phyloP scores from a whole-genome alignment of 345 rosid species.

The Cochlearia excelsa region DNA sequence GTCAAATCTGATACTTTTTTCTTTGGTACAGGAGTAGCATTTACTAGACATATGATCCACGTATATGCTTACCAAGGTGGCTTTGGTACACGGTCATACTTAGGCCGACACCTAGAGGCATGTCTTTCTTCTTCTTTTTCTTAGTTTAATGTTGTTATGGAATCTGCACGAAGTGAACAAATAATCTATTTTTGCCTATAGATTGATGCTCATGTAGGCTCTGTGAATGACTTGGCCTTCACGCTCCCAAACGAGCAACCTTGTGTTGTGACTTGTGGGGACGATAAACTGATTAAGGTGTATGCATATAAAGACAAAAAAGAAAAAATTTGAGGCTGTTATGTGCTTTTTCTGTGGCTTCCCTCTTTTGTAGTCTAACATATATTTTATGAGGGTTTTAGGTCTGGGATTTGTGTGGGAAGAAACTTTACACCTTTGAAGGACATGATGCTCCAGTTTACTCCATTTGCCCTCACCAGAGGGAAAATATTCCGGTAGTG shows the following conservation, averaged over 20 bases:
- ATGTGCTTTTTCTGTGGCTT: background rate
- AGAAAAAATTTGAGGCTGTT: background rate
- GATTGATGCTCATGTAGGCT: slow-evolving; percentile 78
- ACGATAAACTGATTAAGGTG: slow-evolving; percentile 82
- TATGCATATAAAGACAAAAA: slow-evolving; percentile 17
- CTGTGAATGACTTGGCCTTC: slow-evolving; percentile 78
- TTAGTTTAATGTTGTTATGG: slow-evolving; percentile 4
- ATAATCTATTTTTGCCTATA: slow-evolving; percentile 28
- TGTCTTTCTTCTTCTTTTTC: slow-evolving; percentile 10
- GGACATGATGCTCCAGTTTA: slow-evolving; percentile 73
- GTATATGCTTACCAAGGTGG: slow-evolving; percentile 51
- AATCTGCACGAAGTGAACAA: background rate
- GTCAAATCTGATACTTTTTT: background rate
- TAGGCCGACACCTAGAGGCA: slow-evolving; percentile 67
- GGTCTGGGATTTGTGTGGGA: slow-evolving; percentile 72
- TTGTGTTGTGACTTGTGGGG: slow-evolving; percentile 71
- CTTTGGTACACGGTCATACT: slow-evolving; percentile 32
- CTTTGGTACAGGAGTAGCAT: slow-evolving; percentile 57
- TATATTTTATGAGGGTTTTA: slow-evolving; percentile 4
- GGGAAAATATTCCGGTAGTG: slow-evolving; percentile 46
- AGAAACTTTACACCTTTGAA: slow-evolving; percentile 54
- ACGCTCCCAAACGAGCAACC: slow-evolving; percentile 48
- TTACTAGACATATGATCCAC: slow-evolving; percentile 66
- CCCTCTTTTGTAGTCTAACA: too few species aligned
- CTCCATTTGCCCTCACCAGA: slow-evolving; percentile 65